Base-by-base conservation (phyloP, 106 monocot genomes). In the Dendrobium huoshanense region DNA sequence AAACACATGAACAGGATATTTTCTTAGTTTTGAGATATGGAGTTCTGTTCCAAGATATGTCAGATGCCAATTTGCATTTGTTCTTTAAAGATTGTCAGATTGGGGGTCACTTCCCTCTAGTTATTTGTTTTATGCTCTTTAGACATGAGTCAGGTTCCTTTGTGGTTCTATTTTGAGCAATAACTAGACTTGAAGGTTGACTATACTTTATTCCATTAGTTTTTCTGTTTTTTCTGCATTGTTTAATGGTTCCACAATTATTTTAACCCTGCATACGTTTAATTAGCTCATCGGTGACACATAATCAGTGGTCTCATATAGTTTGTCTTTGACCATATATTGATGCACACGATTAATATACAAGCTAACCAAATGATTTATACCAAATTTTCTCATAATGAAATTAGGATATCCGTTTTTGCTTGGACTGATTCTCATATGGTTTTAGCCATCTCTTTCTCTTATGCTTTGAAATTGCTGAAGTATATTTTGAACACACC, bases 31-130 rank as follows among this genome's bases (percentile, higher is more conserved):
- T 61, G 19, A 5, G 20, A n/a, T 61, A 61, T 61, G 61, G 22
- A 61, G 61, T 61, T 61, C n/a, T 51, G 51, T 61, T 61, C 61
- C 61, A 61, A n/a, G 61, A 61, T n/a, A 22, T 61, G 61, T 22
- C 6, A 37, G 61, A 7, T 22, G 4, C 61, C 22, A 61, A 61
- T 7, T 6, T 5, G n/a, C 22, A 51, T 22, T n/a, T 56, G 55
- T 56, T 56, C 9, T 61, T 24, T 6, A 54, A 7, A 61, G 61
- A 61, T 61, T n/a, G 61, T 61, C 61, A 5, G 8, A 19, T 22
- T 20, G n/a, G 2, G 19, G 22, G 22, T 61, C 4, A 61, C n/a
- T 61, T 61, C 22, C 1, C n/a, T 61, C n/a, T 61, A 19, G 8
- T 10, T 5, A 24, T 61, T 15, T 51, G 10, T 51, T 51, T 51